Percentiles rank a stretch among this genome's conserved stretches.
Conservation (phyloP, 768 basidiomycete genomes). For the Serendipita vermifera region DNA sequence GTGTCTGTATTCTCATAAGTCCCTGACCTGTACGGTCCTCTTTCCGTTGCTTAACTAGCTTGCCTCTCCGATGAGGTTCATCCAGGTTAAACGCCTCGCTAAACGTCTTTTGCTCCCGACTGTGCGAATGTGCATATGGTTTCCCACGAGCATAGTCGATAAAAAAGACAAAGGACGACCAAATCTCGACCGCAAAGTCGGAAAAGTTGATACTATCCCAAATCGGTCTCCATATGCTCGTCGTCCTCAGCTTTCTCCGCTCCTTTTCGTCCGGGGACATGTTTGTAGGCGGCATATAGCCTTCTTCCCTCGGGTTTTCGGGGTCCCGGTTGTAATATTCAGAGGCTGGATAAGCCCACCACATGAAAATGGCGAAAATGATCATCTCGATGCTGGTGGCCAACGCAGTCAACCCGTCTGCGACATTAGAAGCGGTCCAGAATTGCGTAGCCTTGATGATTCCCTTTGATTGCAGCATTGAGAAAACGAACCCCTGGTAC, state of each 20-base stretch:
- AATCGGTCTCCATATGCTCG: constrained; percentile 54
- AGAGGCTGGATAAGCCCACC: constrained; percentile 63
- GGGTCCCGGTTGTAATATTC: constrained; percentile 39
- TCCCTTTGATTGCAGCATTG: constrained; percentile 40
- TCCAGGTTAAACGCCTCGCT: constrained; percentile 30
- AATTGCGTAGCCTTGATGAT: constrained; percentile 68
- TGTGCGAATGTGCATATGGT: constrained; percentile 18
- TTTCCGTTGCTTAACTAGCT: neutral
- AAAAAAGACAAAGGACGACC: constrained; percentile 49
- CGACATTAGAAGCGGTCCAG: constrained; percentile 76
- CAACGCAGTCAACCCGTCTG: constrained; percentile 72
- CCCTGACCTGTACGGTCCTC: neutral
- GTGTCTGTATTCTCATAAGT: neutral
- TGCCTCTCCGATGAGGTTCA: constrained; percentile 14
- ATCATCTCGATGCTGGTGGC: constrained; percentile 87
- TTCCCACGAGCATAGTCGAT: constrained; percentile 29
- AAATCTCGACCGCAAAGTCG: constrained; percentile 58
- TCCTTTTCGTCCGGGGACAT: constrained; percentile 26
- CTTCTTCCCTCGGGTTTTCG: neutral
- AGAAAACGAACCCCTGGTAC: constrained; percentile 71
- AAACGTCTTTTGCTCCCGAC: constrained; percentile 18
- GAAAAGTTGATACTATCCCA: constrained; percentile 38
- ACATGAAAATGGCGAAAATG: constrained; percentile 61
- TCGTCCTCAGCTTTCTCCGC: constrained; percentile 20
- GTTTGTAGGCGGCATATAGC: constrained; percentile 12